These are phyloP conservation scores for Ophiostoma himal-ulmi DNA, from an alignment of 2,329 filamentous ascomycete species.

Conservation along the genomic window DNA sequence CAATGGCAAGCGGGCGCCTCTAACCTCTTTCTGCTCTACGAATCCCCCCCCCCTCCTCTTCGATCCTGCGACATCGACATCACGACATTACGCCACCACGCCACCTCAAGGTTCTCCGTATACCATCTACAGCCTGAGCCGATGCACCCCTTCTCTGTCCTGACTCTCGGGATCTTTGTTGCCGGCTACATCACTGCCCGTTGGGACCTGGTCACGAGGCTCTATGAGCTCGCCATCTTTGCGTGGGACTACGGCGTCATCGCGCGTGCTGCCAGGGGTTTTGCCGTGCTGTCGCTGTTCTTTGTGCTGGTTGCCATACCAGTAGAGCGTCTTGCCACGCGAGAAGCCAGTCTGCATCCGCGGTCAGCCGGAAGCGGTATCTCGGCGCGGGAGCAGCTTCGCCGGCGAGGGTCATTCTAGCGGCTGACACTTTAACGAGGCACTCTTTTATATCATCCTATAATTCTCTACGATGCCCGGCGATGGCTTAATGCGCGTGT, in stretches of 20 bases:
- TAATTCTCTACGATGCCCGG: conserved; percentile 26
- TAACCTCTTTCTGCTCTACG: neutral
- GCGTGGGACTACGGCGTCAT: conserved; percentile 98
- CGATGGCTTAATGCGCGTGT: conserved; percentile 93
- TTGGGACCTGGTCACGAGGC: conserved; percentile 94
- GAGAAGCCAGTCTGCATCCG: conserved; percentile 75
- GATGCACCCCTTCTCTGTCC: conserved; percentile 97
- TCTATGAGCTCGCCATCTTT: conserved; percentile 95
- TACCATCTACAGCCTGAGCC: neutral
- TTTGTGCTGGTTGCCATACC: conserved; percentile 83
- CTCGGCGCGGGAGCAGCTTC: conserved; percentile 90
- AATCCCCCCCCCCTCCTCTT: neutral
- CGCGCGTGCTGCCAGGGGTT: conserved; percentile 79
- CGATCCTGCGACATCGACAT: neutral
- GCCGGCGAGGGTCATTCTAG: conserved; percentile 91
- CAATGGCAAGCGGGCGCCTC: conserved; percentile 2
- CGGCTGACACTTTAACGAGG: too few relatives aligned
- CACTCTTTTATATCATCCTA: conserved; percentile 15
- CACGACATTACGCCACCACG: neutral
- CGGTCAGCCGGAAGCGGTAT: conserved; percentile 71
- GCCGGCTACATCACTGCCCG: conserved; percentile 98
- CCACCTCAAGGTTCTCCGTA: neutral
- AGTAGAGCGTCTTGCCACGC: conserved; percentile 71
- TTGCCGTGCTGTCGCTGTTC: conserved; percentile 71
- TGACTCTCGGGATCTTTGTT: conserved; percentile 97